Percentiles rank a stretch among this genome's conserved stretches.
phyloP scores from a whole-genome alignment of 129 eudicot species.

The Erigeron canadensis region DNA sequence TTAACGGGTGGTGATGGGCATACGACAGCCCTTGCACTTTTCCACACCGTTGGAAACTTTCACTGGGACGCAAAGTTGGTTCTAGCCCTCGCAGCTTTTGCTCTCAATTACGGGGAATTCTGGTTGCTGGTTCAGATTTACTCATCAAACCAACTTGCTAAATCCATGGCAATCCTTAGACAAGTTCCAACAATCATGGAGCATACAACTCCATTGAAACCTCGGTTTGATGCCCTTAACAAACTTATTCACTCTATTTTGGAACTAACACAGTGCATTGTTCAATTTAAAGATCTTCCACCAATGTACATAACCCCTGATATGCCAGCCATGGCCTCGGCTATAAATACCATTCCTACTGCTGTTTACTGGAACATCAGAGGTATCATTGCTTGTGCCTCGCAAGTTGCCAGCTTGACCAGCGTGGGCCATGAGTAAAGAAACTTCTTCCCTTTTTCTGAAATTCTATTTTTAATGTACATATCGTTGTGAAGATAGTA shows the following conservation, averaged over 20 bases:
- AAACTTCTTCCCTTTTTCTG: not conserved
- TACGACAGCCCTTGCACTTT: conserved; percentile 46
- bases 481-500: not conserved
- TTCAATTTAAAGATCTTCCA: conserved; percentile 60
- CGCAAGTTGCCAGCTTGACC: conserved; percentile 51
- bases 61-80: conserved; percentile 88
- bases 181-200: conserved; percentile 59
- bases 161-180: conserved; percentile 63
- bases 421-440: conserved; percentile 70
- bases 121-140: conserved; percentile 75
- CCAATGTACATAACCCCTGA: conserved; percentile 47
- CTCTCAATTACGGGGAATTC: conserved; percentile 73
- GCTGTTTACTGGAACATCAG: conserved; percentile 76
- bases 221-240: conserved; percentile 55
- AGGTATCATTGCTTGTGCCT: conserved; percentile 52
- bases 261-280: conserved; percentile 53
- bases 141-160: conserved; percentile 65
- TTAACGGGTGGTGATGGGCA: conserved; percentile 55
- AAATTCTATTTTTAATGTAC: not conserved
- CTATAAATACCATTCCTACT: conserved; percentile 50
- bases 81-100: conserved; percentile 73
- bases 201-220: conserved; percentile 38
- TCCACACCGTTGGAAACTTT: conserved; percentile 48
- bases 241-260: conserved; percentile 46
- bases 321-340: conserved; percentile 46